Percentiles rank a stretch among this genome's conserved stretches.
These are phyloP conservation scores for Alternaria sp. DNA, from an alignment of 2,329 filamentous ascomycete species.

Conservation along the genomic window DNA sequence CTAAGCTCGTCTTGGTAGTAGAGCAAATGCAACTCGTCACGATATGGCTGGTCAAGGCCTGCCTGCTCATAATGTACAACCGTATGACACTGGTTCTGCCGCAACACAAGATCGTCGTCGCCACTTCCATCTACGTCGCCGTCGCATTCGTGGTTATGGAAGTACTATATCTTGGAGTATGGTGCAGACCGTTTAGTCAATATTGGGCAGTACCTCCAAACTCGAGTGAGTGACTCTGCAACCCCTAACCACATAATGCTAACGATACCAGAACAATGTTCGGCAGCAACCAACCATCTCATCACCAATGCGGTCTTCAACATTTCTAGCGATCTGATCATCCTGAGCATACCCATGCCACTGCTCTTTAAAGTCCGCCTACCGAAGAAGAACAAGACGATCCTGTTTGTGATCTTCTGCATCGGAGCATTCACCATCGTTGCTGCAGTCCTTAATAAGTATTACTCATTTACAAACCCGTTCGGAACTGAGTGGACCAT, in stretches of 20 bases:
- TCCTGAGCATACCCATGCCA: slow-evolving; percentile 58
- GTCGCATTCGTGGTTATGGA: slow-evolving; percentile 59
- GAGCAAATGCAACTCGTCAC: slow-evolving; percentile 63
- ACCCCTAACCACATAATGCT: neutral
- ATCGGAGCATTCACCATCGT: slow-evolving; percentile 63
- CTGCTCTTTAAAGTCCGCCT: slow-evolving; percentile 56
- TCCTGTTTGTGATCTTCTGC: slow-evolving; percentile 64
- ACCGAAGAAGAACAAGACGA: slow-evolving; percentile 60
- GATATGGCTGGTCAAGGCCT: slow-evolving; percentile 63
- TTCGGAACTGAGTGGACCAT: slow-evolving; percentile 66
- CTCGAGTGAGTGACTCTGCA: slow-evolving; percentile 32
- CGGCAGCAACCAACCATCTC: slow-evolving; percentile 52
- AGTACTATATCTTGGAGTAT: slow-evolving; percentile 61
- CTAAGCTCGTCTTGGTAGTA: slow-evolving; percentile 63
- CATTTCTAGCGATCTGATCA: slow-evolving; percentile 57
- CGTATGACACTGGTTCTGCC: slow-evolving; percentile 55
- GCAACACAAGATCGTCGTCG: slow-evolving; percentile 51
- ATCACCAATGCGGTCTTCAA: slow-evolving; percentile 56
- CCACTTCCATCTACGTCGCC: slow-evolving; percentile 57
- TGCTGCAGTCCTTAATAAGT: slow-evolving; percentile 67
- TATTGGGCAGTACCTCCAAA: slow-evolving; percentile 62
- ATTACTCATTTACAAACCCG: slow-evolving; percentile 66
- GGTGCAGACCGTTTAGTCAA: slow-evolving; percentile 62
- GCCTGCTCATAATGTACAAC: slow-evolving; percentile 63
- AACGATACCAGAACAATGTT: slow-evolving; percentile 51